phyloP scores from a whole-genome alignment of 352 stramenopile species.

The Pythium apleroticum region DNA sequence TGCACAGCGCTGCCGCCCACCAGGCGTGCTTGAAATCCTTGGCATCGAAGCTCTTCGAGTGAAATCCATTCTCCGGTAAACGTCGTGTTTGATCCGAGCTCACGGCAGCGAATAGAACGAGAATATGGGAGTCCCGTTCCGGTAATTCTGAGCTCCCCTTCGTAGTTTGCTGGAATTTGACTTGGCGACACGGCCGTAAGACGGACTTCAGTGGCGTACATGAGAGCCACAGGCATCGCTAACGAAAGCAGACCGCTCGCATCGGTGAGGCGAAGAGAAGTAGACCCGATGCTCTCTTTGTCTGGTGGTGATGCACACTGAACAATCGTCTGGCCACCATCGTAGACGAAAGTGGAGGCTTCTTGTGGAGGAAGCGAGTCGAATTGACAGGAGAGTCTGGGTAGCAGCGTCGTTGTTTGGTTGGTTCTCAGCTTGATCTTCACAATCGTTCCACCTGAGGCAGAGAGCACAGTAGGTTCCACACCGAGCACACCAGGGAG shows the following conservation, averaged over 20 bases:
- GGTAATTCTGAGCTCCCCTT: constrained; percentile 8
- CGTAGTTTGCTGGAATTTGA: constrained; percentile 13
- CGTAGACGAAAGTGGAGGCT: not conserved
- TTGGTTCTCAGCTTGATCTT: constrained; percentile 1
- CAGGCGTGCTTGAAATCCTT: not conserved
- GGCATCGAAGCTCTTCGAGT: constrained; percentile 6
- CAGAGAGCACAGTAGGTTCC: constrained; percentile 8
- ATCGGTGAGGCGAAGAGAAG: constrained; percentile 12
- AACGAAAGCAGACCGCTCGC: not conserved
- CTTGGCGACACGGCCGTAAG: not conserved
- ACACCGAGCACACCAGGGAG: constrained; percentile 2
- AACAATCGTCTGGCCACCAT: not conserved
- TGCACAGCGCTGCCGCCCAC: not conserved
- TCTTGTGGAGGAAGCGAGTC: not conserved
- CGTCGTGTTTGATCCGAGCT: not conserved
- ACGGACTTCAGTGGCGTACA: constrained; percentile 9
- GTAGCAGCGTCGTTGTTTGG: not conserved
- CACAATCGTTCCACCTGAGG: constrained; percentile 15
- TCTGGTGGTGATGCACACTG: constrained; percentile 12
- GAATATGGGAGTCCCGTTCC: constrained; percentile 14
- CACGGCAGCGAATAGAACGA: constrained; percentile 2
- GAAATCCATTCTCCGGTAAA: constrained; percentile 23
- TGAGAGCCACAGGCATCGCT: not conserved
- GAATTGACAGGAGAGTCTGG: constrained; percentile 13
- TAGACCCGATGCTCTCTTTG: not conserved